Evolutionary conservation across 345 rosid genomes (phyloP).

Genomic region (Rhodomyrtus tomentosa): DNA sequence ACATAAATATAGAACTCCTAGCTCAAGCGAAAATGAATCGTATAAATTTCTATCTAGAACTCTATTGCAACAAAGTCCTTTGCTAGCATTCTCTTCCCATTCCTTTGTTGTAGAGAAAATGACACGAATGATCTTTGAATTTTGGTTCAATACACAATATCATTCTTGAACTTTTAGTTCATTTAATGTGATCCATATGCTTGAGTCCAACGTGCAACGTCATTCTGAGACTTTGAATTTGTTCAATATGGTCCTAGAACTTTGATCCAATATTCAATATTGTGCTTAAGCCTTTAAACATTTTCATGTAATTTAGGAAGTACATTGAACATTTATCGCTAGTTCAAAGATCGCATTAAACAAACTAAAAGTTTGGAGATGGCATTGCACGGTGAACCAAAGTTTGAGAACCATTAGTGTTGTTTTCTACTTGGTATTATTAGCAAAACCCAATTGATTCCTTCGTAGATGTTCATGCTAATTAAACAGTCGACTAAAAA

Average conservation of each 20-base stretch:
- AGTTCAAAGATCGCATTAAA: fast-evolving
- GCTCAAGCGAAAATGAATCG: background rate
- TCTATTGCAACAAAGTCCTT: background rate
- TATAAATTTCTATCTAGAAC: background rate
- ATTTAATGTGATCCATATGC: too few species aligned
- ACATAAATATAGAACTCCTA: background rate
- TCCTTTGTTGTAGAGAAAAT: background rate
- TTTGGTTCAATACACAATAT: too few species aligned
- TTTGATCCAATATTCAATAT: background rate
- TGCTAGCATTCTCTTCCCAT: background rate
- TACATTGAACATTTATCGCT: background rate
- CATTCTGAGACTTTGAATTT: background rate
- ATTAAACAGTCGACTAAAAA: background rate
- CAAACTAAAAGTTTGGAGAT: fast-evolving
- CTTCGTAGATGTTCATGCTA: background rate
- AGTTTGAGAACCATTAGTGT: background rate
- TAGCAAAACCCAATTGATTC: background rate
- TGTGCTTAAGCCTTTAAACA: background rate
- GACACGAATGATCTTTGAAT: too few species aligned
- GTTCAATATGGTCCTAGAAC: background rate
- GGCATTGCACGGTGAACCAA: background rate
- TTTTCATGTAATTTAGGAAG: background rate
- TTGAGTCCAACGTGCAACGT: too few species aligned
- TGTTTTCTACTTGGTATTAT: background rate
- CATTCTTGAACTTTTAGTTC: too few species aligned